Evolutionary conservation across 2,329 filamentous ascomycete species (phyloP).

Genomic region (Fusarium oxysporum): DNA sequence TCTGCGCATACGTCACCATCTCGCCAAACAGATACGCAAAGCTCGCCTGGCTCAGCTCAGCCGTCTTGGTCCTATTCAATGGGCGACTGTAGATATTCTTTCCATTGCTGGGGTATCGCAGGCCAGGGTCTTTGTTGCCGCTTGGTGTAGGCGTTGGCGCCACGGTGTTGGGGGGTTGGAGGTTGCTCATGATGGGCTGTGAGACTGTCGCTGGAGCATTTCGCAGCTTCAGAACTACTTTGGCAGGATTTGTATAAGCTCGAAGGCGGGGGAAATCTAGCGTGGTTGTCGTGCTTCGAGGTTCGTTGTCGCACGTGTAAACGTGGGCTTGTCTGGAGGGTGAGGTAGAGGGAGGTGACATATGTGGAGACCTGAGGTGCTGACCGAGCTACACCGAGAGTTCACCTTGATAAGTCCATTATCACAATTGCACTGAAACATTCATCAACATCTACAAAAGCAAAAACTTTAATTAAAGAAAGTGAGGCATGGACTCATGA

Average conservation of each 20-base stretch:
- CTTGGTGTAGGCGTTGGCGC: slow-evolving; percentile 52
- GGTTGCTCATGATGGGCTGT: slow-evolving; percentile 60
- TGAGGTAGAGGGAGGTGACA: slow-evolving; percentile 19
- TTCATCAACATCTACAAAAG: neutral
- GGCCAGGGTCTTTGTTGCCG: slow-evolving; percentile 64
- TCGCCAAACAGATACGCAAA: slow-evolving; percentile 97
- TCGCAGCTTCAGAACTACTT: neutral
- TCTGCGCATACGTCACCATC: slow-evolving; percentile 96
- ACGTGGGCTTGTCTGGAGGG: slow-evolving; percentile 31
- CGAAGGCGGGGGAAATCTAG: neutral
- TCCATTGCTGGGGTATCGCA: slow-evolving; percentile 90
- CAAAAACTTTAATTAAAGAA: neutral
- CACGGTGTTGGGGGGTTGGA: slow-evolving; percentile 56
- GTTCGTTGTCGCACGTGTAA: slow-evolving; percentile 35
- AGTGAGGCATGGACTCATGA: neutral
- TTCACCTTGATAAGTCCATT: slow-evolving; percentile 18
- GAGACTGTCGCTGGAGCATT: slow-evolving; percentile 35
- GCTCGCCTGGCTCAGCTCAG: slow-evolving; percentile 90
- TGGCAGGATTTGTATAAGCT: no score
- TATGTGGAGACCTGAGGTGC: slow-evolving; percentile 40
- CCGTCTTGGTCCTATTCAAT: slow-evolving; percentile 87
- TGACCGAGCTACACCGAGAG: slow-evolving; percentile 42
- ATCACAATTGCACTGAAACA: neutral
- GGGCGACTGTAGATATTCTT: slow-evolving; percentile 99
- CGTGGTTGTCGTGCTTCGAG: slow-evolving; percentile 1